A percentile compares a stretch with the other conserved stretches of the same genome.
Conservation (phyloP, 306 rosid species). For the Quercus robur region DNA sequence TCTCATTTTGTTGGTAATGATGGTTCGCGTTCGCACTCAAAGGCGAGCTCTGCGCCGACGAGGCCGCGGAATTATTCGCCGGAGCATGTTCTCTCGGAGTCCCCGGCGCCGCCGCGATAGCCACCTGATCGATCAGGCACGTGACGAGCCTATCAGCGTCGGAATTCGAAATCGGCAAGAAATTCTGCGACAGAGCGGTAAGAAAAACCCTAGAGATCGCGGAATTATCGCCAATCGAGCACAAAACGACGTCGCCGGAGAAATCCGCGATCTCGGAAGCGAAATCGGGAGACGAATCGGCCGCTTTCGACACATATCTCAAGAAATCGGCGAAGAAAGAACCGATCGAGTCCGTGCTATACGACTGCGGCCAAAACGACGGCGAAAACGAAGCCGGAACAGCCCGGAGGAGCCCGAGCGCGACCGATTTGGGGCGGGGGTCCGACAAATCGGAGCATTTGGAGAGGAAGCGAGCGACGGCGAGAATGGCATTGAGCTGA, state of each 20-base stretch:
- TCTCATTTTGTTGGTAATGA: constrained; percentile 31
- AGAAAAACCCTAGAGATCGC: constrained; percentile 65
- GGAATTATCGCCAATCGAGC: constrained; percentile 56
- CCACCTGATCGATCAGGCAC: constrained; percentile 59
- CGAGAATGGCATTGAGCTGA: constrained; percentile 92
- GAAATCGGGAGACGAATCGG: constrained; percentile 66
- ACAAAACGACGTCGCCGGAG: constrained; percentile 53
- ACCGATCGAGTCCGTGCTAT: constrained; percentile 49
- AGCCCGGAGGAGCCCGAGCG: constrained; percentile 67
- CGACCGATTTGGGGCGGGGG: constrained; percentile 69
- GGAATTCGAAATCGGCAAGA: constrained; percentile 55
- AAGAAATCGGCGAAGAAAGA: constrained; percentile 63
- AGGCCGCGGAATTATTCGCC: constrained; percentile 42
- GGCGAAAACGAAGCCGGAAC: constrained; percentile 61
- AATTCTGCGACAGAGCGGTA: constrained; percentile 57
- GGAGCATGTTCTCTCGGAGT: constrained; percentile 43
- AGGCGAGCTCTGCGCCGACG: constrained; percentile 84
- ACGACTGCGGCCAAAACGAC: constrained; percentile 85
- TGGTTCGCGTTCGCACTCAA: constrained; percentile 39
- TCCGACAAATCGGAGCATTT: constrained; percentile 62
- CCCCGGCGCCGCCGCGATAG: constrained; percentile 34
- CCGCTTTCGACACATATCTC: constrained; percentile 51
- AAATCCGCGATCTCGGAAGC: constrained; percentile 53
- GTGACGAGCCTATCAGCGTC: constrained; percentile 59
- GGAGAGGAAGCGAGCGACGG: constrained; percentile 78